phyloP scores from a whole-genome alignment of 1,284 basidiomycete species.

The Flammula alnicola region DNA sequence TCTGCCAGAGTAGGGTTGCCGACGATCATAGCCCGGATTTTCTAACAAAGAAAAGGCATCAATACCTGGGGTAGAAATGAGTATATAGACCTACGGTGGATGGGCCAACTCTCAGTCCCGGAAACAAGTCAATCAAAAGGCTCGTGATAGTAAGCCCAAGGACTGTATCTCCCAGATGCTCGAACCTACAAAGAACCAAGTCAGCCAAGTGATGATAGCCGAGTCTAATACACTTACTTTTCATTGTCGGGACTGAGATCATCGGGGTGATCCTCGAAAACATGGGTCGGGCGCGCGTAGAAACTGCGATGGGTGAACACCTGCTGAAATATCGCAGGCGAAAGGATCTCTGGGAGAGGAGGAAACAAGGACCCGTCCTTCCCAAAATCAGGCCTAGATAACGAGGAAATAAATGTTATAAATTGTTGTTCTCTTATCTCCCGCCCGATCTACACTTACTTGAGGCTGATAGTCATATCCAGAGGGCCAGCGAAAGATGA shows the following conservation, averaged over 20 bases:
- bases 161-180: conserved; percentile 76
- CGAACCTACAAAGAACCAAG: conserved; percentile 49
- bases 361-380: conserved; percentile 43
- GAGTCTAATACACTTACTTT: conserved; percentile 48
- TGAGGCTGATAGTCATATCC: conserved; percentile 18
- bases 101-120: conserved; percentile 73
- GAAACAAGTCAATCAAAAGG: conserved; percentile 64
- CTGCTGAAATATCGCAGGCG: conserved; percentile 46
- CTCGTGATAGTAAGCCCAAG: conserved; percentile 67
- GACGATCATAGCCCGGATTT: conserved; percentile 73
- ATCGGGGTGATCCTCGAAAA: conserved; percentile 72
- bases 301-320: conserved; percentile 78
- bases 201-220: conserved; percentile 3
- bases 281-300: conserved; percentile 65
- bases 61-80: neutral
- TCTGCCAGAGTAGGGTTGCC: conserved; percentile 73
- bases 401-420: neutral
- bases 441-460: too few species aligned
- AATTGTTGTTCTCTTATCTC: too few species aligned
- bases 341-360: conserved; percentile 53
- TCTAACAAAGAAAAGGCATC: conserved; percentile 44
- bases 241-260: conserved; percentile 81
- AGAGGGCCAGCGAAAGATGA: neutral
- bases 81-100: conserved; percentile 56
- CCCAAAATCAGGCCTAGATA: conserved; percentile 43